Evolutionary conservation across 2,329 filamentous ascomycete genomes (phyloP).

Genomic region (Verticillium dahliae): DNA sequence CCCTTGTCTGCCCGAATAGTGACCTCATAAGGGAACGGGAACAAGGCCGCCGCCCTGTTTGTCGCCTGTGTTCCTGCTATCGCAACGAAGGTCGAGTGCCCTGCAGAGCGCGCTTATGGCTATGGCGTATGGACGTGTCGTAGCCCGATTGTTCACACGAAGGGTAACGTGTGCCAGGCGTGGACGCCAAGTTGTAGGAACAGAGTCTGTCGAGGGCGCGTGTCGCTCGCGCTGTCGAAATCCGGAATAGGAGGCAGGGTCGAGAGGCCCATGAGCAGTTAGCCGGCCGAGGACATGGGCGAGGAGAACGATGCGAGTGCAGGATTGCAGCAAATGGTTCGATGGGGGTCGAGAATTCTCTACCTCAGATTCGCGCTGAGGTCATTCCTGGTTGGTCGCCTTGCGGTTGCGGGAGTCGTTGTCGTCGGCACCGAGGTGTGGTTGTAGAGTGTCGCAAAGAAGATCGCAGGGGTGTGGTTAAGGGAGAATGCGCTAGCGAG

Average conservation of each 20-base stretch:
- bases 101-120: neutral
- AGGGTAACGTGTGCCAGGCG: neutral
- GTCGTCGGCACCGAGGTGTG: neutral
- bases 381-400: slow-evolving; percentile 1
- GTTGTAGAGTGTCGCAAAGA: neutral
- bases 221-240: neutral
- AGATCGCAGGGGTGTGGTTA: neutral
- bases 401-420: neutral
- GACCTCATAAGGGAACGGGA: slow-evolving; percentile 9
- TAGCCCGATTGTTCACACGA: neutral
- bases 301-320: neutral
- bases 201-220: neutral
- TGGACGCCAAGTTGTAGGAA: neutral
- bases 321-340: neutral
- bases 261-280: neutral
- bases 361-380: neutral
- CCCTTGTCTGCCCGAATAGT: neutral
- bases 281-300: neutral
- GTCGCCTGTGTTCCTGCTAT: neutral
- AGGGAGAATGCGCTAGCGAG: neutral
- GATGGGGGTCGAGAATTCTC: neutral
- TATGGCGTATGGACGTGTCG: neutral
- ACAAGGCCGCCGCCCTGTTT: neutral
- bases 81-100: neutral
- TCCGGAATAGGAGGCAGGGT: neutral